Base-by-base conservation (phyloP, 2,329 filamentous ascomycete genomes). In the Cercospora citrullina region DNA sequence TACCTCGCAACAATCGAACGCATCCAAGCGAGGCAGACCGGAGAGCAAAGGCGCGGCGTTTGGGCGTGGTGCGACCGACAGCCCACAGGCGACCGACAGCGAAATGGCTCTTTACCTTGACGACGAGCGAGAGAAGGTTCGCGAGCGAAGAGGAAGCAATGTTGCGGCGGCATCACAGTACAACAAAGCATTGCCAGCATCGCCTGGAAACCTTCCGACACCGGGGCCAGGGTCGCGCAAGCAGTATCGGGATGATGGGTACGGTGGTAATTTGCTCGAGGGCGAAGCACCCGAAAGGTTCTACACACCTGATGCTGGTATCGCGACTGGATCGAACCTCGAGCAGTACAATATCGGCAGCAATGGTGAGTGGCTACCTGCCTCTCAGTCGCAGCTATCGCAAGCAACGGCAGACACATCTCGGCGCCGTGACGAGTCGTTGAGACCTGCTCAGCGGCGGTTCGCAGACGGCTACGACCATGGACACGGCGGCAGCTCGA, bases 401-500 rank as follows among this genome's bases (percentile, higher is more conserved):
- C 78, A 79, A 66, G 51, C 57, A 14, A 57, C 62, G 21, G 48
- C 51, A 9, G 62, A 59, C 3, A 31, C 51, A 9, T 30, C 62
- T 55, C 79, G 79, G 66, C 83, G 82, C 72, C 80, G 82, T 69
- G 77, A 77, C 67, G 77, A 77, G 60, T 80, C 79, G 62, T 72
- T 79, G 21, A 69, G 95, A 75, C 97, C 96, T 82, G 90, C 89
- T 79, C 93, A 94, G 80, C 89, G 93, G 66, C 89, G 88, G 72
- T 97, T 99, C 74, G 90, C 87, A 1, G 93, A 97, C 75, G 93
- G 91, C 1, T 97, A 96, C 78, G 93, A 97, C 69, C 90, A 92
- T 72, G 84, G 82, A 57, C 85, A 93, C 75, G 89, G 89, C 33
- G 94, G 94, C 55, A 96, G 91, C 79, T 94, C 90, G 71, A 92